phyloP scores from a whole-genome alignment of 2,329 filamentous ascomycete genomes.

The Drechslerella dactyloides region DNA sequence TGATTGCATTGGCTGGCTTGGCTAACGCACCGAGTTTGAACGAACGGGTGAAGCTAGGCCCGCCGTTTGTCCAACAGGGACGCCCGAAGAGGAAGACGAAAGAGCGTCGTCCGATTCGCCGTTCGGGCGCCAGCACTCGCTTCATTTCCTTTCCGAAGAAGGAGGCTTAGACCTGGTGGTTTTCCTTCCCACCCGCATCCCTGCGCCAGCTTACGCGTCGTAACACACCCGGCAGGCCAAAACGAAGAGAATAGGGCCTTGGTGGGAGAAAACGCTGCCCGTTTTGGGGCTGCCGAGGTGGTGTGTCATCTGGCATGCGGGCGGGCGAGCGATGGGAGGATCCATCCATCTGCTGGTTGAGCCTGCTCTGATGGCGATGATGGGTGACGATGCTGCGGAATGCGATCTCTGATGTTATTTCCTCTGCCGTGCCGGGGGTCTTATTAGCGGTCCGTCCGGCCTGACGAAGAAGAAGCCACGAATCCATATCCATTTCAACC shows the following conservation, averaged over 20 bases:
- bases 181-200: slow-evolving; percentile 16
- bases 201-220: slow-evolving; percentile 50
- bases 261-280: slow-evolving; percentile 9
- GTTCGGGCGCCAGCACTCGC: slow-evolving; percentile 12
- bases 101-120: slow-evolving; percentile 22
- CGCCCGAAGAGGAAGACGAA: too few species aligned
- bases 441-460: neutral
- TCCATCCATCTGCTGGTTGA: slow-evolving; percentile 20
- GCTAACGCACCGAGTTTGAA: neutral
- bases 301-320: slow-evolving; percentile 6
- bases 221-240: slow-evolving; percentile 45
- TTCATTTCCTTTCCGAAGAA: slow-evolving; percentile 48
- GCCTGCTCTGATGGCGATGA: too few species aligned
- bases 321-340: slow-evolving; percentile 15
- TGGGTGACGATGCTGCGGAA: neutral
- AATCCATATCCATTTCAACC: slow-evolving; percentile 23
- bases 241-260: slow-evolving; percentile 18
- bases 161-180: slow-evolving; percentile 43
- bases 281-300: slow-evolving; percentile 9
- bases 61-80: too few species aligned
- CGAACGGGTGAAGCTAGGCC: neutral
- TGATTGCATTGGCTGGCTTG: neutral
- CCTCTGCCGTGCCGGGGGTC: slow-evolving; percentile 5
- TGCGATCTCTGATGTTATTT: neutral
- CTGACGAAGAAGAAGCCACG: slow-evolving; percentile 42